Evolutionary conservation across 1,284 basidiomycete genomes (phyloP).

Genomic region (Irpex sp.): DNA sequence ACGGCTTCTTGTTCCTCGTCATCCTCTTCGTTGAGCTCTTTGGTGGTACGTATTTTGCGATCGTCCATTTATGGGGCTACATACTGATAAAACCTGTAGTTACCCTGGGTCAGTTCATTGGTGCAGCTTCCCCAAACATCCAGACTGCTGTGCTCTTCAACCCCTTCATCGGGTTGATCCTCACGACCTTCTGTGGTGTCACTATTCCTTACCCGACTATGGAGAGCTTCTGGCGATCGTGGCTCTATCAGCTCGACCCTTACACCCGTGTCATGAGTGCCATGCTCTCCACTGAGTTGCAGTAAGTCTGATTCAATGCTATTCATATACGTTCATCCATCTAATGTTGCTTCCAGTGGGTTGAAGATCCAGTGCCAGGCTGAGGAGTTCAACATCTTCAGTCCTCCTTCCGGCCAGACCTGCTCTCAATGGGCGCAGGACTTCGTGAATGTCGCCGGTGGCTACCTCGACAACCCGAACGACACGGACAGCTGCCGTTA

Average conservation of each 20-base stretch:
- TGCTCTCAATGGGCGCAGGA: constrained; percentile 69
- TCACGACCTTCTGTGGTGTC: constrained; percentile 78
- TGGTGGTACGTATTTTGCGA: constrained; percentile 30
- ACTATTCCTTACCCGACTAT: constrained; percentile 72
- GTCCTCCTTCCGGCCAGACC: constrained; percentile 73
- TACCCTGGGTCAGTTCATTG: constrained; percentile 72
- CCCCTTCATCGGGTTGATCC: constrained; percentile 69
- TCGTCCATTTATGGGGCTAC: neutral
- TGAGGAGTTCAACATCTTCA: constrained; percentile 68
- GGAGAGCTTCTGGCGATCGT: constrained; percentile 70
- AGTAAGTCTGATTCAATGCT: constrained; percentile 35
- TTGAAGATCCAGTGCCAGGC: constrained; percentile 63
- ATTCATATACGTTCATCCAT: neutral
- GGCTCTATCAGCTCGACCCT: constrained; percentile 69
- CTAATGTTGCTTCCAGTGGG: constrained; percentile 39
- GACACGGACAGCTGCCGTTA: constrained; percentile 67
- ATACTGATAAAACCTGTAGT: constrained; percentile 32
- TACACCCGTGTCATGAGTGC: constrained; percentile 74
- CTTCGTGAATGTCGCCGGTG: constrained; percentile 63
- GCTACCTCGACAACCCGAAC: constrained; percentile 76
- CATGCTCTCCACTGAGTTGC: constrained; percentile 78
- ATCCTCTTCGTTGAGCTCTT: constrained; percentile 74
- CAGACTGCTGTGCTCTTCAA: constrained; percentile 81
- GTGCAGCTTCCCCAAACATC: constrained; percentile 71
- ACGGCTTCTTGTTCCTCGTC: constrained; percentile 74